Evolutionary conservation across 352 stramenopile species (phyloP), one percentile per base, ranked within the genome.

Genomic region (Globisporangium cylindrosporum): DNA sequence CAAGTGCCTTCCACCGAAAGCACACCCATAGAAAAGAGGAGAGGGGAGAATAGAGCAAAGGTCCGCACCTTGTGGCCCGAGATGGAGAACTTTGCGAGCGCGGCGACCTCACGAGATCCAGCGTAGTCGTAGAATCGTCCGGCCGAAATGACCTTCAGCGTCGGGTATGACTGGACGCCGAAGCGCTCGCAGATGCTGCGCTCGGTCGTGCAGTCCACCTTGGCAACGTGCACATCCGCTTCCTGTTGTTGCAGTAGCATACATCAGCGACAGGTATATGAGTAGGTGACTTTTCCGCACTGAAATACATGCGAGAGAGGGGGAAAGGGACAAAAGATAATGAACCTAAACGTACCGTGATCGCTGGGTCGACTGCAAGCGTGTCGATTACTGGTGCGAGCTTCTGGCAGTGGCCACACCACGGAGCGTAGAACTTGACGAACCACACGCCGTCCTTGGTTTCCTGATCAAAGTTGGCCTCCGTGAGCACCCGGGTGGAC

Each of bases 391-490:
- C 68, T 0, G 84, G 84, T 34, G 84, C 82, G 51, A 95, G 73
- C 57, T 89, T 88, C 80, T 95, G 89, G 75, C 88, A 95, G 71
- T 95, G 88, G 22, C 82, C 79, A 67, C 88, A 95, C 88, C 88
- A 95, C 10, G 88, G 88, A 43, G 88, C 86, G 71, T 93, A 95
- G 72, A 95, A 95, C 73, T 95, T 91, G 73, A 93, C 64, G 57
- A 93, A 82, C 86, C 86, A 93, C 51, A 88, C 78, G 64, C 76
- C 70, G 32, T 71, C 55, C 55, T 76, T 71, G 12, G 81, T 93
- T 62, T 84, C 68, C 29, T 80, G 61, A 56, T 93, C 85, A 59
- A 93, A 93, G 27, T 77, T 81, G 46, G 69, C 69, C 32, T 89
- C 80, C 1, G 73, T 86, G 24, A 89, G 68, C 49, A 62, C 67